A percentile compares a stretch with the other conserved stretches of the same genome.
Conservation (phyloP, 768 basidiomycete species). For the Candolleomyces aberdarensis region DNA sequence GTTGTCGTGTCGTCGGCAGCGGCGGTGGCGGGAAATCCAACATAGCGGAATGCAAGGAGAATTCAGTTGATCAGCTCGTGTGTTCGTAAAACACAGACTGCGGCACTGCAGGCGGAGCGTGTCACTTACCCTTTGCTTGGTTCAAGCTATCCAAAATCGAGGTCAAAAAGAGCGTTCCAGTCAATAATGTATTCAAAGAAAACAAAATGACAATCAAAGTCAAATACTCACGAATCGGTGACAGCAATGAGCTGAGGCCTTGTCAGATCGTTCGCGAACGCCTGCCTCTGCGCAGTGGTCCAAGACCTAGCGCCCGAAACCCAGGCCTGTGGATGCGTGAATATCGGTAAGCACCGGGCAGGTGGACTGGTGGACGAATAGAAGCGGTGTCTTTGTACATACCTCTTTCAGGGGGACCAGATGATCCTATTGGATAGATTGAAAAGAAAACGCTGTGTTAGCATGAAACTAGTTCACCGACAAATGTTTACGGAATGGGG, state of each 20-base stretch:
- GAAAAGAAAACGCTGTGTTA: neutral
- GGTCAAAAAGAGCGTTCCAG: neutral
- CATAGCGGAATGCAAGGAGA: too few species aligned
- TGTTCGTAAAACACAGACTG: too few species aligned
- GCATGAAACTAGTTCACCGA: neutral
- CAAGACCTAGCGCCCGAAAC: slow-evolving; percentile 51
- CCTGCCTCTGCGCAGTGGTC: slow-evolving; percentile 47
- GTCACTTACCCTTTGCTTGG: slow-evolving; percentile 39
- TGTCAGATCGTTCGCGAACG: slow-evolving; percentile 53
- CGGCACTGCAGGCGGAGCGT: too few species aligned
- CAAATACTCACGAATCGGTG: slow-evolving; percentile 31
- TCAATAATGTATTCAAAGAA: neutral
- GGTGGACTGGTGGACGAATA: too few species aligned
- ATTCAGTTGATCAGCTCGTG: neutral
- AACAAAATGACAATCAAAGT: neutral
- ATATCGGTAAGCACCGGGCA: neutral
- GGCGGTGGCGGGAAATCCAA: too few species aligned
- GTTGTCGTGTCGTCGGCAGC: neutral
- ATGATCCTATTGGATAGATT: slow-evolving; percentile 36
- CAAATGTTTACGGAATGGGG: neutral
- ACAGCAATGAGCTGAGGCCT: slow-evolving; percentile 54
- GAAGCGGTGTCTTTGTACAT: neutral
- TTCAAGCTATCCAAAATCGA: slow-evolving; percentile 31
- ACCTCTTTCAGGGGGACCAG: slow-evolving; percentile 54
- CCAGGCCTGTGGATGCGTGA: slow-evolving; percentile 39